Percentiles rank a stretch among this genome's conserved stretches.
These are phyloP conservation scores for Kwoniella sp. DNA, from an alignment of 768 basidiomycete genomes.

Conservation along the genomic window DNA sequence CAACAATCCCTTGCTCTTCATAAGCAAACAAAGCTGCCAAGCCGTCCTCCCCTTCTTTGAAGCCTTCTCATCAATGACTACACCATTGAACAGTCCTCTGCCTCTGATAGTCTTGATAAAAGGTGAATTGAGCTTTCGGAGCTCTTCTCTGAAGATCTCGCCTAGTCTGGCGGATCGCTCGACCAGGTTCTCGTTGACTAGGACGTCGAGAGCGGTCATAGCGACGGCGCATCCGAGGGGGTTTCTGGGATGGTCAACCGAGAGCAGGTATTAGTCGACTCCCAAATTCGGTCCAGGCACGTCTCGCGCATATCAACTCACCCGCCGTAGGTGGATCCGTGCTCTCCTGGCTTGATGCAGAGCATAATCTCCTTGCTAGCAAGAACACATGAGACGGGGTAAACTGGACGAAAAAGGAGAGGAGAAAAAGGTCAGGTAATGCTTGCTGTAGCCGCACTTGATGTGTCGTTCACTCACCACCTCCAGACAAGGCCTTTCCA, in stretches of 20 bases:
- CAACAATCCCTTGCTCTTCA: conserved; percentile 85
- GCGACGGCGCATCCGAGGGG: conserved; percentile 96
- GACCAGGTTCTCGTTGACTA: conserved; percentile 80
- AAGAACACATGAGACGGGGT: conserved; percentile 93
- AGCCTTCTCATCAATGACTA: conserved; percentile 84
- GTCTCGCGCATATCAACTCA: conserved; percentile 55
- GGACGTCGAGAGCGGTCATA: conserved; percentile 86
- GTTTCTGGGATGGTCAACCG: conserved; percentile 67
- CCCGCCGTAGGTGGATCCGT: conserved; percentile 95
- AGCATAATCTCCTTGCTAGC: conserved; percentile 91
- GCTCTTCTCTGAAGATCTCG: conserved; percentile 68
- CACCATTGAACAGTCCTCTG: conserved; percentile 83
- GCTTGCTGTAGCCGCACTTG: no score
- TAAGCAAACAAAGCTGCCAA: conserved; percentile 90
- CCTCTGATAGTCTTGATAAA: conserved; percentile 80
- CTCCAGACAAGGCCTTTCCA: conserved; percentile 95
- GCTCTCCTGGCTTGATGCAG: conserved; percentile 90
- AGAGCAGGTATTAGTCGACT: no score
- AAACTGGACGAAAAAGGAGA: conserved; percentile 62
- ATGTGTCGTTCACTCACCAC: conserved; percentile 62
- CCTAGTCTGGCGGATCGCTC: conserved; percentile 79
- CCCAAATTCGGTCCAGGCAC: conserved; percentile 5
- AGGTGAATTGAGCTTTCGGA: conserved; percentile 60
- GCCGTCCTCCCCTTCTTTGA: conserved; percentile 78
- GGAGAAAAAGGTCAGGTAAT: neutral